Conservation (phyloP, 441 rosid species). For the Breynia disticha region DNA sequence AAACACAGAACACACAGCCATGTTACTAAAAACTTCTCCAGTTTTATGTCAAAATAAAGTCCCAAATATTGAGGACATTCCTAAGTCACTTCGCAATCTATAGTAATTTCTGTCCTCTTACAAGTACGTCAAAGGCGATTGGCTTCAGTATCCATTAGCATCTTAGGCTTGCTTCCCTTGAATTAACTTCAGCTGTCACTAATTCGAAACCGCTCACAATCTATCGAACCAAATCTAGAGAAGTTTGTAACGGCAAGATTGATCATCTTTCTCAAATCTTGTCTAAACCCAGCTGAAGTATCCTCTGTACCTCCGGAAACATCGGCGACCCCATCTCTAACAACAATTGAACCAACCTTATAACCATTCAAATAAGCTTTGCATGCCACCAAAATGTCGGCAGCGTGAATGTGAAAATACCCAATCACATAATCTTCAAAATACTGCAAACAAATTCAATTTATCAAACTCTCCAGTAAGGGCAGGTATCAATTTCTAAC, state of each 20-base stretch:
- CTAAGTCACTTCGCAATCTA: too few relatives aligned
- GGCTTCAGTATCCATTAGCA: too few relatives aligned
- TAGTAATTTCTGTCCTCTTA: too few relatives aligned
- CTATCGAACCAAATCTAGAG: constrained; percentile 24
- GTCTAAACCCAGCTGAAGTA: constrained; percentile 18
- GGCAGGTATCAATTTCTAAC: too few relatives aligned
- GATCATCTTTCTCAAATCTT: constrained; percentile 21
- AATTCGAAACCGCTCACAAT: constrained; percentile 30
- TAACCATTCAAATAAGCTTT: constrained; percentile 37
- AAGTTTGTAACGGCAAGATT: constrained; percentile 23
- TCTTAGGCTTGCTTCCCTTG: not conserved
- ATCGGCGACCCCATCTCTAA: constrained; percentile 24
- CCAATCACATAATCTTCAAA: constrained; percentile 39
- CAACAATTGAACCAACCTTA: constrained; percentile 27
- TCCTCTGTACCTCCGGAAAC: constrained; percentile 9
- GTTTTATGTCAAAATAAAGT: too few relatives aligned
- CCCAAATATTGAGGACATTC: too few relatives aligned
- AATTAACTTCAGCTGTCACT: not conserved
- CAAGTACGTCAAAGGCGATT: too few relatives aligned
- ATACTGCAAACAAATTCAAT: constrained; percentile 29
- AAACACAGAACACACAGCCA: too few relatives aligned
- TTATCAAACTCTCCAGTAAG: not conserved
- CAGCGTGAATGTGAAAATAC: constrained; percentile 34
- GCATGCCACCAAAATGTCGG: constrained; percentile 39
- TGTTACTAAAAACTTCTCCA: too few relatives aligned